Percentiles rank a stretch among this genome's conserved stretches.
Conservation (phyloP, 768 basidiomycete species). For the Mycena sanguinolenta region DNA sequence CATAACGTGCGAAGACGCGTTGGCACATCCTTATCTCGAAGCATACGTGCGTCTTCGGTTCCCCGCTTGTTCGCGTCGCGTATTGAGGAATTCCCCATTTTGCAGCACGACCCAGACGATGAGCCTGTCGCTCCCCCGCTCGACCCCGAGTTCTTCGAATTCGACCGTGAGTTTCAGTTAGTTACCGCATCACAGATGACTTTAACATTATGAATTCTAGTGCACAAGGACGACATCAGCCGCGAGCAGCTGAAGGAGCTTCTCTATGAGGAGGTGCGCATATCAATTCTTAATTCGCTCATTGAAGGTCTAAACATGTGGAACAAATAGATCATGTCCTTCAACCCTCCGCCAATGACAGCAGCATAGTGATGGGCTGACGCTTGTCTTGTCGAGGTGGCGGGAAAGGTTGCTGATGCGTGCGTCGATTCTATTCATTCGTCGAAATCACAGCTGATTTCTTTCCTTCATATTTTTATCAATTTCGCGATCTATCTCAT, state of each 20-base stretch:
- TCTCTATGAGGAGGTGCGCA: conserved; percentile 87
- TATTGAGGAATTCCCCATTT: neutral
- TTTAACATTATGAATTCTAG: conserved; percentile 50
- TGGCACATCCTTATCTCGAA: conserved; percentile 95
- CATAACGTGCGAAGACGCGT: conserved; percentile 92
- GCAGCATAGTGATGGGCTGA: neutral
- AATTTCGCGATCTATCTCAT: neutral
- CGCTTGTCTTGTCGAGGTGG: neutral
- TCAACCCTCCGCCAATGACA: neutral
- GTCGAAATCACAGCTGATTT: neutral
- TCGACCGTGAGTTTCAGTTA: conserved; percentile 76
- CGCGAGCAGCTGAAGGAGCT: conserved; percentile 96
- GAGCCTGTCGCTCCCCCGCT: conserved; percentile 97
- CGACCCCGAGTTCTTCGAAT: conserved; percentile 96
- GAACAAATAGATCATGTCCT: neutral
- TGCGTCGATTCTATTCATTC: neutral
- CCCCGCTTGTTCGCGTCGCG: neutral
- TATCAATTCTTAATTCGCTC: no score
- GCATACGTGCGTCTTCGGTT: conserved; percentile 65
- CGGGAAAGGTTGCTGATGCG: neutral
- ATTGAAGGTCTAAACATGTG: no score
- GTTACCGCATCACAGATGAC: neutral
- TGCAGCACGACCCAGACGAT: conserved; percentile 89
- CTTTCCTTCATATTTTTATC: neutral
- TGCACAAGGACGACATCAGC: conserved; percentile 96